phyloP scores from a whole-genome alignment of 2,329 filamentous ascomycete species.

The Penicillium brasilianum region DNA sequence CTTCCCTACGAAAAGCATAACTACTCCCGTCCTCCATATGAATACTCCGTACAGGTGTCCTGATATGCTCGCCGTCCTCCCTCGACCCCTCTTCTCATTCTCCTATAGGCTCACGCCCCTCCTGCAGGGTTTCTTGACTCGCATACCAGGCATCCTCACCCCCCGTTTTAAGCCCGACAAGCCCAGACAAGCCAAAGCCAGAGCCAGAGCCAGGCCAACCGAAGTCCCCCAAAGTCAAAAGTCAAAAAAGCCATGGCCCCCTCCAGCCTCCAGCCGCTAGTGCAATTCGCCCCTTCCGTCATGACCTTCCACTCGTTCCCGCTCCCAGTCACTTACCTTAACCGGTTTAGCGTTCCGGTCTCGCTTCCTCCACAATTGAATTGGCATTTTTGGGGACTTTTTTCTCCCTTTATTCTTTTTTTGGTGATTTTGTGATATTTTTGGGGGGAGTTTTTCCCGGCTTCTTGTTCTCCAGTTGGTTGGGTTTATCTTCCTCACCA shows the following conservation, averaged over 20 bases:
- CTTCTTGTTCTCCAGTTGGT: not conserved
- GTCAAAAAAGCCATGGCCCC: conserved; percentile 5
- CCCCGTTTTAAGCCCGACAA: not conserved
- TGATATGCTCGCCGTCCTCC: not conserved
- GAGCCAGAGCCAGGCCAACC: not conserved
- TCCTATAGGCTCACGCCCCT: not conserved
- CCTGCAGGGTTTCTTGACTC: conserved; percentile 6
- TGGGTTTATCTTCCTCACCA: not conserved
- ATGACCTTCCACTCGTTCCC: conserved; percentile 18
- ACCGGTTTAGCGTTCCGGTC: conserved; percentile 15
- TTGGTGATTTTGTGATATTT: too few relatives aligned
- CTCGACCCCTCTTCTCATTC: not conserved
- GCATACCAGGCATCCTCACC: not conserved
- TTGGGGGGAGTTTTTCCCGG: not conserved
- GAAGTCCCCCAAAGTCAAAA: not conserved
- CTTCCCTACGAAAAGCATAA: not conserved
- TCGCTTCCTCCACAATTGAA: conserved; percentile 14
- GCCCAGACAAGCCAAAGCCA: not conserved
- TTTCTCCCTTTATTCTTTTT: not conserved
- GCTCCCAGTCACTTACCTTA: conserved; percentile 22
- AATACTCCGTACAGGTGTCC: too few relatives aligned
- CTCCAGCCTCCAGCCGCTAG: conserved; percentile 15
- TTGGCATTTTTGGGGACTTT: conserved; percentile 13
- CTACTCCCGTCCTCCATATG: not conserved
- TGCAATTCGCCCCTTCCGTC: conserved; percentile 34